Conservation (phyloP, 768 basidiomycete genomes). For the Rhizopogon salebrosus region DNA sequence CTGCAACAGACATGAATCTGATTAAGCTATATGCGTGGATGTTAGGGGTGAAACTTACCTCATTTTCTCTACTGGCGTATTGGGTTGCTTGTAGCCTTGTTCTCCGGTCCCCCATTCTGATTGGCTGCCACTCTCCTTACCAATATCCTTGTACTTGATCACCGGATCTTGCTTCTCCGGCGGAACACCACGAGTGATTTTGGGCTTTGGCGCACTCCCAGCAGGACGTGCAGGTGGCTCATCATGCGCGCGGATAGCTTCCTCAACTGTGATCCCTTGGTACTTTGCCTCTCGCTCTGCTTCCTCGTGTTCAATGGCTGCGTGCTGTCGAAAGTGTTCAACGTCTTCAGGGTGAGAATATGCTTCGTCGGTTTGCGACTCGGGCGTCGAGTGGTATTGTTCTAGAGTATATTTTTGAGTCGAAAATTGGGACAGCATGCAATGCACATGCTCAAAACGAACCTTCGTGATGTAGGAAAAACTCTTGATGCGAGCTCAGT, state of each 20-base stretch:
- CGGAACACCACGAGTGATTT: slow-evolving; percentile 52
- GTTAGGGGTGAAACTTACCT: slow-evolving; percentile 38
- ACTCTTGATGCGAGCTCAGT: slow-evolving; percentile 45
- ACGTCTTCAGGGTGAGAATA: slow-evolving; percentile 92
- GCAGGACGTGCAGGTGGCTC: slow-evolving; percentile 19
- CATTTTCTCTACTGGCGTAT: slow-evolving; percentile 69
- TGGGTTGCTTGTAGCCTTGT: slow-evolving; percentile 69
- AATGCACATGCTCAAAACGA: slow-evolving; percentile 14
- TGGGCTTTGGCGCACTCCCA: slow-evolving; percentile 34
- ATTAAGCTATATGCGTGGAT: background rate
- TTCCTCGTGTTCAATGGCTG: slow-evolving; percentile 77
- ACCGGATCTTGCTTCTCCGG: slow-evolving; percentile 68
- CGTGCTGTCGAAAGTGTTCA: slow-evolving; percentile 91
- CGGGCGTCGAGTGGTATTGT: slow-evolving; percentile 90
- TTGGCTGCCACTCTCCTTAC: slow-evolving; percentile 44
- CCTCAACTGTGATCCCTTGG: slow-evolving; percentile 77
- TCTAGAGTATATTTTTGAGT: slow-evolving; percentile 39
- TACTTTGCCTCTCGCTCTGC: slow-evolving; percentile 78
- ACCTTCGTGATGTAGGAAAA: slow-evolving; percentile 98
- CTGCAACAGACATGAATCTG: slow-evolving; percentile 27
- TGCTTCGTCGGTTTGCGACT: slow-evolving; percentile 94
- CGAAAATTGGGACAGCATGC: background rate
- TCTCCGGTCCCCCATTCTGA: slow-evolving; percentile 71
- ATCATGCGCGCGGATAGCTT: slow-evolving; percentile 55
- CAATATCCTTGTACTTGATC: slow-evolving; percentile 53